Evolutionary conservation across 192 early-diverging fungal species (phyloP).

Genomic region (Entomortierella beljakovae): DNA sequence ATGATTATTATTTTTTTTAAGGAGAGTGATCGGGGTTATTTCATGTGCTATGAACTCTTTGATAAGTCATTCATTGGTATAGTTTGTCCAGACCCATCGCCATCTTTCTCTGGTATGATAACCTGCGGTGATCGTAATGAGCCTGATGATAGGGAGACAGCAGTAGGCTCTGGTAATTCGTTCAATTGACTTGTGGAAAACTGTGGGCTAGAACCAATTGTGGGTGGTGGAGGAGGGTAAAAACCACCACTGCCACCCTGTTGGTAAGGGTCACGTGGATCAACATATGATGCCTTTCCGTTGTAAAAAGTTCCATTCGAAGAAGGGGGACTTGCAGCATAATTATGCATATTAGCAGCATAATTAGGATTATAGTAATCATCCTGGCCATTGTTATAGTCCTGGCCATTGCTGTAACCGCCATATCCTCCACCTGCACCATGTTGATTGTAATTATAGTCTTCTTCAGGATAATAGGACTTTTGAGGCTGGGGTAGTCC

Average conservation of each 20-base stretch:
- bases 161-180: background rate
- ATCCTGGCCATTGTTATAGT: conserved; percentile 9
- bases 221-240: conserved; percentile 28
- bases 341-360: background rate
- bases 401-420: conserved; percentile 2
- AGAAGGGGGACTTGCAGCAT: background rate
- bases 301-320: conserved; percentile 3
- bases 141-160: background rate
- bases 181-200: background rate
- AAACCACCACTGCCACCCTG: conserved; percentile 3
- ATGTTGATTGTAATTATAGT: conserved; percentile 3
- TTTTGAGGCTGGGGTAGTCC: conserved; percentile 8
- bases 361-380: conserved; percentile 42
- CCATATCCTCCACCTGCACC: conserved; percentile 7
- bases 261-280: conserved; percentile 7
- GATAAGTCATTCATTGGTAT: conserved; percentile 8
- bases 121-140: conserved; percentile 14
- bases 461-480: conserved; percentile 10
- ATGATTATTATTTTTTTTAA: no score
- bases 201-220: background rate
- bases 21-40: no score
- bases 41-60: background rate
- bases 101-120: conserved; percentile 5
- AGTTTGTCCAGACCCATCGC: background rate
- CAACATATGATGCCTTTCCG: background rate